phyloP scores from a whole-genome alignment of 1,284 basidiomycete species.

The Naganishia sp. region DNA sequence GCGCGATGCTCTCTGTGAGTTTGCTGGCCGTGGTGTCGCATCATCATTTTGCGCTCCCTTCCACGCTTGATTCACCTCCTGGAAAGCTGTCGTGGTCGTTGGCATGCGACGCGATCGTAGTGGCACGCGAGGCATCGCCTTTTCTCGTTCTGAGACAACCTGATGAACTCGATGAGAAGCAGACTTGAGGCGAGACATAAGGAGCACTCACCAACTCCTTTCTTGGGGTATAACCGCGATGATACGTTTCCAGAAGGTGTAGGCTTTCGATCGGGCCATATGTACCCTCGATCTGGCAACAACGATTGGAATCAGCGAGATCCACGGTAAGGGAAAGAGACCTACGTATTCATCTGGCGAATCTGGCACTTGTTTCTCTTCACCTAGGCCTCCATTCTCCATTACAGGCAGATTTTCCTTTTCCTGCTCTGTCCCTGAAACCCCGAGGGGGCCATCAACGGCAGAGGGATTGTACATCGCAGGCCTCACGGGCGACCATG shows the following conservation, averaged over 20 bases:
- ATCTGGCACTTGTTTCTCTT: neutral
- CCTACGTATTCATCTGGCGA: constrained; percentile 15
- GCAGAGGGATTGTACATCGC: neutral
- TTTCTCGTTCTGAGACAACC: constrained; percentile 6
- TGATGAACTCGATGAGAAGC: neutral
- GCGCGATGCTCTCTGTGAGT: neutral
- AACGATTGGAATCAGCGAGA: neutral
- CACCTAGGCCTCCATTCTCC: neutral
- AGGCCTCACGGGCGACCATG: constrained; percentile 29
- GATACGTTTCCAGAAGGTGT: constrained; percentile 18
- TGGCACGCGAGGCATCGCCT: neutral
- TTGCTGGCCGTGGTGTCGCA: neutral
- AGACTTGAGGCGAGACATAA: neutral
- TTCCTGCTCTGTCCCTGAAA: neutral
- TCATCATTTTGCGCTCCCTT: neutral
- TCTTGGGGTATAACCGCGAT: constrained; percentile 21
- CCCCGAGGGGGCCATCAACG: neutral
- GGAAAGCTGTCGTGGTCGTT: neutral
- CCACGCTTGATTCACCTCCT: constrained; percentile 17
- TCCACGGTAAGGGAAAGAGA: neutral
- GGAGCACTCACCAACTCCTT: constrained; percentile 2
- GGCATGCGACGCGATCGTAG: neutral
- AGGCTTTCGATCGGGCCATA: constrained; percentile 17
- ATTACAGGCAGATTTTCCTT: constrained; percentile 13
- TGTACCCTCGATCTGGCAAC: constrained; percentile 10